Base-by-base conservation (phyloP, 2,329 filamentous ascomycete species). In the Tolypocladium amazonense region DNA sequence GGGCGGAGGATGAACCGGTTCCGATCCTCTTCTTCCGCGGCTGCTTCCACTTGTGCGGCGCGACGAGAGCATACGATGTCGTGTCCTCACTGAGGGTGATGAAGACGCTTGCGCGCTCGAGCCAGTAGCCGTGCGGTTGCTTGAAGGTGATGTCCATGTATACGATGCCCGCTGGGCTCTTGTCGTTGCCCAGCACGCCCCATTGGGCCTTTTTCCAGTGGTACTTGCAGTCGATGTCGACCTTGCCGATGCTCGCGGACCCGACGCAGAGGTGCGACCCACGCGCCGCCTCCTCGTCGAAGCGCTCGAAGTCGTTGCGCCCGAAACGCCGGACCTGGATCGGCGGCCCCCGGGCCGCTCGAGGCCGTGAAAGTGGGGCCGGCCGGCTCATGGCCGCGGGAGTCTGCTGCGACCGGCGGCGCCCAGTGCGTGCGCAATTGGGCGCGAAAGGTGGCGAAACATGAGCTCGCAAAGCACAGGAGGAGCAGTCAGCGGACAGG, bases 81-180 rank as follows among this genome's bases (percentile, higher is more conserved):
- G 25, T 23, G 57, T 61, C 41, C n/a, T 63, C 58, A 38, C 61
- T 60, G 18, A 66, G 35, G 1, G 63, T 65, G 27, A 66, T 27
- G 33, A 59, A 62, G 4, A 65, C 62, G n/a, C 45, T 65, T 27
- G 63, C 65, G 20, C 14, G 30, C 25, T 62, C 38, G 23, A 65
- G 61, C 58, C 60, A 59, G 45, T 61, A 62, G 3, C 62, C 64
- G 18, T 35, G 45, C 23, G 64, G 63, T 37, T 65, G 64, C 12
- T 60, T 62, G 55, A 65, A 65, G 43, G 55, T 57, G 30, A 65
- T 56, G 47, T 66, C 64, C 57, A 66, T 62, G 56, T 64, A 66
- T 1, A 66, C 60, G 53, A 64, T 62, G 41, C 63, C 64, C 3
- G 63, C 65, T 0, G 64, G 62, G 27, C 39, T 58, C 38, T 45